Evolutionary conservation across 2,329 filamentous ascomycete genomes (phyloP), one percentile per base, ranked within the genome.

Genomic region (Aureobasidium leucospermi): DNA sequence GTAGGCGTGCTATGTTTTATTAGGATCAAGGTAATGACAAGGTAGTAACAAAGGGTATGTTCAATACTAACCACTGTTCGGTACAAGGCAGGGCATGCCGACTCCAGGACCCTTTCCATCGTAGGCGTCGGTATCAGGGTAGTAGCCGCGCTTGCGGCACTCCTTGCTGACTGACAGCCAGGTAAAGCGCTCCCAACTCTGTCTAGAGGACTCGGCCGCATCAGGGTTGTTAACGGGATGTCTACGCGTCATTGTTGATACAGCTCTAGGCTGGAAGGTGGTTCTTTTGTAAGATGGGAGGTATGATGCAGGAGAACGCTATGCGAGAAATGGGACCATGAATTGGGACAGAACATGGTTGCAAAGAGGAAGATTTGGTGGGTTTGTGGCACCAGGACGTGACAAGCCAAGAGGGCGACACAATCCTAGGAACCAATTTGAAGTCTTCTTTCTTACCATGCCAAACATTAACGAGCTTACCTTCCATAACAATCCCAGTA

Each of bases 141-240:
- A 60, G 52, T 47, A 60, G 38, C 38, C 23, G 6, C 51, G 34
- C 39, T 43, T 55, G 16, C 43, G 39, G n/a, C 38, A 39, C 51
- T 55, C 51, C 15, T 55, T 55, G 39, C 38, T 42, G 39, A 55
- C 8, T 7, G 36, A 39, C 8, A 55, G n/a, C 51, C 51, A 43
- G 10, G 51, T 55, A 28, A 31, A 34, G 23, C 36, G 34, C 15
- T 55, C 51, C 51, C 51, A 55, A 15, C 19, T 11, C 38, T 32
- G 13, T 32, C 51, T 38, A 28, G 38, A 39, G 11, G 38, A 28
- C 23, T 55, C 51, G 8, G 8, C 32, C 9, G 15, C 51, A 19
- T 10, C 38, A 23, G 51, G 38, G n/a, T 39, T 55, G n/a, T 28
- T 31, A 9, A 38, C 16, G 9, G 38, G 43, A 29, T 43, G 28